Conservation (phyloP, 148 eudicot species). For the Camellia granthamiana region DNA sequence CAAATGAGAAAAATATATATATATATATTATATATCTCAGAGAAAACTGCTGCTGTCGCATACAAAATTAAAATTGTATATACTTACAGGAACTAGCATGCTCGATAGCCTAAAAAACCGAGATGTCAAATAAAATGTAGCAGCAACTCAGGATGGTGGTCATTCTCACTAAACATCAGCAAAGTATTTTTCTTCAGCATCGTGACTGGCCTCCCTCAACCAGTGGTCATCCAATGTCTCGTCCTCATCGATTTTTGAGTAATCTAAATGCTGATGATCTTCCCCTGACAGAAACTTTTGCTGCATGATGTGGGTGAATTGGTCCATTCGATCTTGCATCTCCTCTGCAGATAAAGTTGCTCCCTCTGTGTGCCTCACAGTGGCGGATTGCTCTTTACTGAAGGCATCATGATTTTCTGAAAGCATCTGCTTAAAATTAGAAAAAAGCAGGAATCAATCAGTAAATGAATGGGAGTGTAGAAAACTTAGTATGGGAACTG, state of each 20-base stretch:
- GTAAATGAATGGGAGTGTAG: not conserved
- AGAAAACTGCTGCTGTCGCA: not conserved
- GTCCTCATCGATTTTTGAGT: constrained; percentile 76
- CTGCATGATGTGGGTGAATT: constrained; percentile 75
- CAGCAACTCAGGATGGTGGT: not conserved
- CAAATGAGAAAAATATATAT: not conserved
- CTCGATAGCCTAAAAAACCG: not conserved
- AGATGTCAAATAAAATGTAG: not conserved
- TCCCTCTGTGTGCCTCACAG: constrained; percentile 24
- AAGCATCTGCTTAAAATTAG: constrained; percentile 11
- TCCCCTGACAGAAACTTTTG: constrained; percentile 84
- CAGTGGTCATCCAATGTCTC: constrained; percentile 93
- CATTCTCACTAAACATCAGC: constrained; percentile 47
- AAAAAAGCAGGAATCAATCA: not conserved
- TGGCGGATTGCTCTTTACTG: constrained; percentile 18
- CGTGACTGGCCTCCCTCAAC: constrained; percentile 78
- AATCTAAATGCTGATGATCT: constrained; percentile 78
- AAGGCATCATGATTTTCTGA: not conserved
- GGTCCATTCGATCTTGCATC: constrained; percentile 85
- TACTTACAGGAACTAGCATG: not conserved
- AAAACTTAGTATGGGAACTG: not conserved
- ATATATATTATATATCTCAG: not conserved
- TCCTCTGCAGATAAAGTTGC: constrained; percentile 52
- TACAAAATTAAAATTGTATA: not conserved
- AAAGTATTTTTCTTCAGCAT: constrained; percentile 93